Conservation (phyloP, 495 filamentous ascomycete genomes). For the Tuber borchii region DNA sequence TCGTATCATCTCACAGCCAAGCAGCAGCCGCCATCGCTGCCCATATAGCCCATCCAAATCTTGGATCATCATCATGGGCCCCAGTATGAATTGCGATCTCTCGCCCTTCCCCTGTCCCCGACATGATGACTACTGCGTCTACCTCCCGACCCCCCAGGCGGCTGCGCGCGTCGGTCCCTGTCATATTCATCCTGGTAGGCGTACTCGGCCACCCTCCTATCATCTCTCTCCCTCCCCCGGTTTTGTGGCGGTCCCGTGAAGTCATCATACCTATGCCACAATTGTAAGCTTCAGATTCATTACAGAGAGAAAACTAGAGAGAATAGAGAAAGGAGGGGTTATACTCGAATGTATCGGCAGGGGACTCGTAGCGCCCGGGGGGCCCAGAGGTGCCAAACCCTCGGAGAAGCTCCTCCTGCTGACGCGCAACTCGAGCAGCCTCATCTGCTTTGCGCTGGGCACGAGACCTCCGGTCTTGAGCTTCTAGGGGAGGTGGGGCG, state of each 20-base stretch:
- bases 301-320: neutral
- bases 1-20: neutral
- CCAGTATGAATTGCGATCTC: neutral
- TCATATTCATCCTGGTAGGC: conserved; percentile 32
- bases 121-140: conserved; percentile 24
- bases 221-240: conserved; percentile 24
- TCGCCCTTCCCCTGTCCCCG: conserved; percentile 7
- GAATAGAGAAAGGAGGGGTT: conserved; percentile 2
- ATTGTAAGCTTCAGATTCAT: neutral
- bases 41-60: conserved; percentile 1
- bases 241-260: conserved; percentile 8
- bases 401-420: conserved; percentile 25
- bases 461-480: conserved; percentile 1
- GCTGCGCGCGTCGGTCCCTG: conserved; percentile 15
- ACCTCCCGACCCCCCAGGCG: conserved; percentile 8
- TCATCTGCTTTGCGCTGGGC: conserved; percentile 22
- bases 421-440: conserved; percentile 15
- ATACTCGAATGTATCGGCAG: conserved; percentile 32
- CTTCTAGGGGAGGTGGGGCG: neutral
- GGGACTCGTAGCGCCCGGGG: conserved; percentile 7
- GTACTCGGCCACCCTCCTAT: conserved; percentile 28
- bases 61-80: neutral
- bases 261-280: conserved; percentile 22
- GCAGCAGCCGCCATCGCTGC: neutral
- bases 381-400: conserved; percentile 14